Evolutionary conservation across 768 basidiomycete species (phyloP).

Genomic region (Russula sp.): DNA sequence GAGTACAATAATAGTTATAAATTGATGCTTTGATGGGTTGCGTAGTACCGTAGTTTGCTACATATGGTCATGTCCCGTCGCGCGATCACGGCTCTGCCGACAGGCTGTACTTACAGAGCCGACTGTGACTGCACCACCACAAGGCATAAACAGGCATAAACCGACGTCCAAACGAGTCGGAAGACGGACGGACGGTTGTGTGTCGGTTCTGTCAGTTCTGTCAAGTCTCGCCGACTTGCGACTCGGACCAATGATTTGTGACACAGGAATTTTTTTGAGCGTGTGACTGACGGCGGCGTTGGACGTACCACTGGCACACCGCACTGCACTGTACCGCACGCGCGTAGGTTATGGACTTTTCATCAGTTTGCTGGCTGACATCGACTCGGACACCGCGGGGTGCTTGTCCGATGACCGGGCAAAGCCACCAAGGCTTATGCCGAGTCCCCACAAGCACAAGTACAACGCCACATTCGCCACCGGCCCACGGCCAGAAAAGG

Average conservation of each 20-base stretch:
- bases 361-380: neutral
- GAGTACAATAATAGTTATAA: too few species aligned
- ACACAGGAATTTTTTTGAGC: too few species aligned
- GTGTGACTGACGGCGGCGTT: neutral
- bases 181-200: neutral
- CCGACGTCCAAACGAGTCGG: too few species aligned
- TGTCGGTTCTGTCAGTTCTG: neutral
- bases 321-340: neutral
- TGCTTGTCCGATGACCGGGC: neutral
- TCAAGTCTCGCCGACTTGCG: neutral
- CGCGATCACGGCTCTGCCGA: too few species aligned
- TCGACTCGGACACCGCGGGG: neutral
- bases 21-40: too few species aligned
- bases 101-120: too few species aligned
- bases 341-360: neutral
- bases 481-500: neutral
- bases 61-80: too few species aligned
- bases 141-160: too few species aligned
- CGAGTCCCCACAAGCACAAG: too few species aligned
- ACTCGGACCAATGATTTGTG: too few species aligned
- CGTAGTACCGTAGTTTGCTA: too few species aligned
- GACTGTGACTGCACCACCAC: too few species aligned
- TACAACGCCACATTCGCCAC: neutral
- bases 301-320: neutral
- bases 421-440: neutral